These are phyloP conservation scores for Arthroderma uncinatum DNA, from an alignment of 2,329 filamentous ascomycete genomes.

Conservation along the genomic window DNA sequence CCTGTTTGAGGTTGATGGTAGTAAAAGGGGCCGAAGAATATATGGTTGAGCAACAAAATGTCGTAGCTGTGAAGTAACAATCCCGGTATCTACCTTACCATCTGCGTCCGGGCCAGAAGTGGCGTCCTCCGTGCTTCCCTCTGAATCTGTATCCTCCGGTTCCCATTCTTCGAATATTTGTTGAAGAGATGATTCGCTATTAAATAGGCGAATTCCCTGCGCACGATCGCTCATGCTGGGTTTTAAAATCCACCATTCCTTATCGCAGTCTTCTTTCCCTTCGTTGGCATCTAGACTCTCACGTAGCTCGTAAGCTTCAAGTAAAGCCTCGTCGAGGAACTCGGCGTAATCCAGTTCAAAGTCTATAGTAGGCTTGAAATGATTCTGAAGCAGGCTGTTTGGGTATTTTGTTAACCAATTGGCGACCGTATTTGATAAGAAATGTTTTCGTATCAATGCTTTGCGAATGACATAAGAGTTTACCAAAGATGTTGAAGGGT, in stretches of 20 bases:
- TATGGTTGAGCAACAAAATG: slow-evolving; percentile 96
- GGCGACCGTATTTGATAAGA: slow-evolving; percentile 69
- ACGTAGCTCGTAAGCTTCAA: slow-evolving; percentile 78
- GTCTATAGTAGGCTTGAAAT: slow-evolving; percentile 67
- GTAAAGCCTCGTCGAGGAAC: slow-evolving; percentile 83
- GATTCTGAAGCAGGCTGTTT: slow-evolving; percentile 51
- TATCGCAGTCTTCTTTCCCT: slow-evolving; percentile 47
- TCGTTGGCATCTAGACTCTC: slow-evolving; percentile 66
- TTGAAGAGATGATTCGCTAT: slow-evolving; percentile 70
- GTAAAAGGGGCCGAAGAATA: slow-evolving; percentile 73
- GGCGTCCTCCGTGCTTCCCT: slow-evolving; percentile 41
- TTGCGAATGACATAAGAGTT: slow-evolving; percentile 96
- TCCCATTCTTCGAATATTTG: slow-evolving; percentile 90
- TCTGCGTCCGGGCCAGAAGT: slow-evolving; percentile 19
- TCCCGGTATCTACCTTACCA: slow-evolving; percentile 34
- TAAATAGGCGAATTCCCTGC: slow-evolving; percentile 84
- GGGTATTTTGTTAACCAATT: slow-evolving; percentile 83
- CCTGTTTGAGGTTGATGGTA: slow-evolving; percentile 50
- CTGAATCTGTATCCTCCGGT: slow-evolving; percentile 51
- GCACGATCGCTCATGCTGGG: slow-evolving; percentile 95
- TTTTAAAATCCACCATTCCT: slow-evolving; percentile 96
- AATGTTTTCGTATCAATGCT: slow-evolving; percentile 92
- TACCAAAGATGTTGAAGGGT: slow-evolving; percentile 53
- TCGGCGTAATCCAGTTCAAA: slow-evolving; percentile 96
- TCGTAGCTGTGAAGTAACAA: slow-evolving; percentile 80